Conservation (phyloP, 225 moss, liverwort and hornwort genomes). For the Marchantia polymorpha region DNA sequence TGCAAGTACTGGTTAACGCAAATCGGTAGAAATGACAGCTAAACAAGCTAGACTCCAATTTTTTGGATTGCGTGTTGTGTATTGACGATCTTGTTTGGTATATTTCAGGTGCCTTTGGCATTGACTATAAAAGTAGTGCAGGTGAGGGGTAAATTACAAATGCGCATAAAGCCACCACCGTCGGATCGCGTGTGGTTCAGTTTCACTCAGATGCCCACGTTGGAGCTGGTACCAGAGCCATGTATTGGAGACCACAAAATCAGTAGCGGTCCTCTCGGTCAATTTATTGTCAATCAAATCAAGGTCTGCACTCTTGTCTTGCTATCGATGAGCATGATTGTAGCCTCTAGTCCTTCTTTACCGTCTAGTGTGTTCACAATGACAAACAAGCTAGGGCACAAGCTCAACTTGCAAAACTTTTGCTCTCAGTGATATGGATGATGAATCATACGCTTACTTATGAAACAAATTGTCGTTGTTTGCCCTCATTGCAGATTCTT, state of each 20-base stretch:
- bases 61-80: neutral
- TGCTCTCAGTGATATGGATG: neutral
- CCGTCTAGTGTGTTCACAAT: neutral
- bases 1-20: too few relatives aligned
- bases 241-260: conserved; percentile 90
- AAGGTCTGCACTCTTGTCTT: conserved; percentile 49
- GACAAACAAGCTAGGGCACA: too few relatives aligned
- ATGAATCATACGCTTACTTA: neutral
- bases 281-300: conserved; percentile 76
- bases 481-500: conserved; percentile 52
- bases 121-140: conserved; percentile 73
- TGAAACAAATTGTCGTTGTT: neutral
- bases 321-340: neutral
- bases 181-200: conserved; percentile 95
- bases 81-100: neutral
- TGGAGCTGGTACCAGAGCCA: conserved; percentile 77
- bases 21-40: neutral
- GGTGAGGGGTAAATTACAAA: conserved; percentile 66
- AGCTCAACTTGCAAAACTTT: too few relatives aligned
- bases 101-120: conserved; percentile 68
- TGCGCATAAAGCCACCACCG: conserved; percentile 84
- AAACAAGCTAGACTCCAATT: neutral
- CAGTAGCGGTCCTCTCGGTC: conserved; percentile 70
- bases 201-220: conserved; percentile 75
- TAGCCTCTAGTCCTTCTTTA: neutral